Evolutionary conservation across 306 rosid genomes (phyloP).

Genomic region (Ormosia semicastrata): DNA sequence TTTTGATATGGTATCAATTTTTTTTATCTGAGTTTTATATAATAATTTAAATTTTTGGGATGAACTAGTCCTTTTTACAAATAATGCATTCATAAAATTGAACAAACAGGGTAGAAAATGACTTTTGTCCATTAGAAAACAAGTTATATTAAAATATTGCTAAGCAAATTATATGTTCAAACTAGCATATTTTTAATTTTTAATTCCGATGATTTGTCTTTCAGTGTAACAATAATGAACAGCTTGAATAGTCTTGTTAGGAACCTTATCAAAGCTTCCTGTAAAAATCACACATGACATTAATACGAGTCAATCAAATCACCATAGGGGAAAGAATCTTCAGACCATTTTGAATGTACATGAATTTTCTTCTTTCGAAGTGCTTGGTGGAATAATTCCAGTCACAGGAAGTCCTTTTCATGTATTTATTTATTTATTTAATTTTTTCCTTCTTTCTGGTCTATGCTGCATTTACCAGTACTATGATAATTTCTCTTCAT

Average conservation of each 20-base stretch:
- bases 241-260: background rate
- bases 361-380: slow-evolving; percentile 7
- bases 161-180: background rate
- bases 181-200: background rate
- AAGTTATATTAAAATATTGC: background rate
- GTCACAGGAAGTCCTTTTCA: slow-evolving; percentile 28
- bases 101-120: background rate
- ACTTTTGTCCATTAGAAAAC: background rate
- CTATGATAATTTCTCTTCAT: slow-evolving; percentile 25
- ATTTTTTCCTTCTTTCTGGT: background rate
- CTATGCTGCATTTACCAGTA: slow-evolving; percentile 26
- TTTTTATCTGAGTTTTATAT: background rate
- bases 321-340: slow-evolving; percentile 29
- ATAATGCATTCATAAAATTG: background rate
- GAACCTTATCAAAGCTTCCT: background rate
- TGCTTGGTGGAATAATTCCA: slow-evolving; percentile 31
- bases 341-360: slow-evolving; percentile 13
- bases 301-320: slow-evolving; percentile 11
- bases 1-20: background rate
- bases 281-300: background rate
- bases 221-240: background rate
- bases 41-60: background rate
- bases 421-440: background rate
- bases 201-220: background rate
- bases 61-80: background rate